A percentile compares a stretch with the other conserved stretches of the same genome.
Evolutionary conservation across 192 early-diverging fungal genomes (phyloP).

Genomic region (Chytriomyces hyalinus): DNA sequence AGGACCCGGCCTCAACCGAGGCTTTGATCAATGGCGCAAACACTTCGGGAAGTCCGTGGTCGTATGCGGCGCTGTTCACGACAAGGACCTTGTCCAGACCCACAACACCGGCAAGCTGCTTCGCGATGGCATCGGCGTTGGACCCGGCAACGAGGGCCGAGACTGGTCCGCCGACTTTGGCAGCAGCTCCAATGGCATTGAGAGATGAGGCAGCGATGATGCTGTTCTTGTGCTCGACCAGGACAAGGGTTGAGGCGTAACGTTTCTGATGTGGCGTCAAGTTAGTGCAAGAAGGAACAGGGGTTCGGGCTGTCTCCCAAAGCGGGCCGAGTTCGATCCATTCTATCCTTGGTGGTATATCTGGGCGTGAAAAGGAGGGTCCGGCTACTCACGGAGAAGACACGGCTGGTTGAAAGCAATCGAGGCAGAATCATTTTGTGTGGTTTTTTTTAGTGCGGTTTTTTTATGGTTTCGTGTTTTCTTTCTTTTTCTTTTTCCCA

Average conservation of each 20-base stretch:
- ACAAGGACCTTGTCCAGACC: slow-evolving; percentile 29
- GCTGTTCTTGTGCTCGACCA: slow-evolving; percentile 88
- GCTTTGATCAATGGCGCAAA: slow-evolving; percentile 76
- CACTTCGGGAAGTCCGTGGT: slow-evolving; percentile 81
- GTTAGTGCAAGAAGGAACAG: too few relatives aligned
- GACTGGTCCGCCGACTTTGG: slow-evolving; percentile 76
- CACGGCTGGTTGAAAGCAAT: background rate
- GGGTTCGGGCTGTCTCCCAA: too few relatives aligned
- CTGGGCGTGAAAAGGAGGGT: background rate
- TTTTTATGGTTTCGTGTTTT: slow-evolving; percentile 22
- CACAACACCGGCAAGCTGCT: slow-evolving; percentile 57
- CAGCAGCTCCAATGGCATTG: slow-evolving; percentile 87
- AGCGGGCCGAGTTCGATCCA: too few relatives aligned
- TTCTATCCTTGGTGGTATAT: too few relatives aligned
- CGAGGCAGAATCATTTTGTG: slow-evolving; percentile 1
- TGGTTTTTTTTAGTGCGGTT: slow-evolving; percentile 21
- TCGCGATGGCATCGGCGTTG: slow-evolving; percentile 42
- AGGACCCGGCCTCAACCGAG: slow-evolving; percentile 67
- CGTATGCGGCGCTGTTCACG: slow-evolving; percentile 78
- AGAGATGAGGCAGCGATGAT: slow-evolving; percentile 73
- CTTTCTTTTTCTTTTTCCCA: slow-evolving; percentile 21
- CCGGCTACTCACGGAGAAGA: background rate
- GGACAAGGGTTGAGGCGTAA: slow-evolving; percentile 75
- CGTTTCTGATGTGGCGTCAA: background rate
- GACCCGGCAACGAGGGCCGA: slow-evolving; percentile 86